Evolutionary conservation across 805 yeast genomes (phyloP), one percentile per base, ranked within the genome.

Genomic region (Kodamaea kakaduensis): DNA sequence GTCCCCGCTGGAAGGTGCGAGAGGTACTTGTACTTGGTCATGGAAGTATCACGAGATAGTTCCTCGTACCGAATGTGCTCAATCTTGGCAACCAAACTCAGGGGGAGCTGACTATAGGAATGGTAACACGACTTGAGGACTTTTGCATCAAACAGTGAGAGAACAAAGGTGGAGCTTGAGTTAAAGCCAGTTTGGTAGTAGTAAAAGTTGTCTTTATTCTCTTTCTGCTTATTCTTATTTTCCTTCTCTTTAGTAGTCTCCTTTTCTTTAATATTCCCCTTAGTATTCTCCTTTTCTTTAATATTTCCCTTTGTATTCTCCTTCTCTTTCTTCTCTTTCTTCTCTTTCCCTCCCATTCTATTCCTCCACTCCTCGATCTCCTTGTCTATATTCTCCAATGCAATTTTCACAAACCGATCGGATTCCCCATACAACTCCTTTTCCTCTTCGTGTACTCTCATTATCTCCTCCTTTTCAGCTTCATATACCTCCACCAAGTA

Each of bases 1-100:
- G 96, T 82, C 1, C 97, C 97, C 18, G 76, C 54, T 0, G 98
- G 97, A 15, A 88, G 59, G 56, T 90, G 90, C 1, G 84, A 71
- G 38, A 93, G 59, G 54, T 84, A 87, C 56, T 87, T 89, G 54
- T 71, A 71, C 45, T 79, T 76, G 34, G 74, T 72, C 2, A 75
- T 27, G 48, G 49, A 82, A 44, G 76, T 77, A 10, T 75, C 79
- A 0, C 81, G 73, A 2, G 81, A 73, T 14, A 82, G 67, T 16
- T 74, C 74, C 23, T 84, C 94, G 50, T 73, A 73, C 31, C 66
- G 72, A 24, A 90, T 74, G 52, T 80, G 81, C 46, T 86, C 95
- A 5, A 89, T 72, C 25, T 69, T 73, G 7, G 77, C 73, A 3
- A 72, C 58, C 7, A 90, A 52, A 1, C 74, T 61, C 4, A 81